Base-by-base conservation (phyloP, 139 green algal species). In the Tetraselmis striata region DNA sequence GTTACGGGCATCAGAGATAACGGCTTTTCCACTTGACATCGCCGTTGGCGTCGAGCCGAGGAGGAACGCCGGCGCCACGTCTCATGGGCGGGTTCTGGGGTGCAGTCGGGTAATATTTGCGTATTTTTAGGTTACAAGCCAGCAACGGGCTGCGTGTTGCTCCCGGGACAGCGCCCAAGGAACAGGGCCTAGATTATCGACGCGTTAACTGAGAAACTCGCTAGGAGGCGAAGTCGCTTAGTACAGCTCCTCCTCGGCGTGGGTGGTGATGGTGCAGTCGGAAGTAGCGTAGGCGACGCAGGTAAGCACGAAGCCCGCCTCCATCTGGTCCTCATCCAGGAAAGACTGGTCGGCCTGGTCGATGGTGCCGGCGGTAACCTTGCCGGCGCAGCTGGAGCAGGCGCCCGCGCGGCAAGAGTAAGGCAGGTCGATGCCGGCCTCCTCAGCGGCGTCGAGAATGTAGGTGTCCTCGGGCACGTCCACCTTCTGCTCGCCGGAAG, bases 291-390 rank as follows among this genome's bases (percentile, higher is more conserved):
- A 97, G 18, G 93, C 93, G 74, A 97, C 91, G 88, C 93, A 97
- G 76, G 93, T 97, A 78, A 97, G 91, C 77, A 96, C 90, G 83
- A 95, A 97, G 78, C 93, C 93, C 75, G 92, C 91, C 80, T 80
- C 85, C 77, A 94, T 92, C 92, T 97, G 93, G 86, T 91, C 89
- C 83, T 97, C 93, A 84, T 97, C 93, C 45, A 97, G 84, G 90
- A 96, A 97, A 79, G 88, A 93, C 87, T 97, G 93, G 91, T 95
- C 93, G 78, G 86, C 91, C 91, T 97, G 93, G 91, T 97, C 93
- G 74, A 97, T 84, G 25, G 32, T 75, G 80, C 93, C 93, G 11
- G 85, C 45, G 59, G 85, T 59, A 31, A 96, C 81, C 88, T 94
- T 94, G 85, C 89, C 93, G 78, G 93, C 93, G 89, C 93, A 97